Evolutionary conservation across 192 early-diverging fungal species (phyloP).

Genomic region (Haplosporangium gracile): DNA sequence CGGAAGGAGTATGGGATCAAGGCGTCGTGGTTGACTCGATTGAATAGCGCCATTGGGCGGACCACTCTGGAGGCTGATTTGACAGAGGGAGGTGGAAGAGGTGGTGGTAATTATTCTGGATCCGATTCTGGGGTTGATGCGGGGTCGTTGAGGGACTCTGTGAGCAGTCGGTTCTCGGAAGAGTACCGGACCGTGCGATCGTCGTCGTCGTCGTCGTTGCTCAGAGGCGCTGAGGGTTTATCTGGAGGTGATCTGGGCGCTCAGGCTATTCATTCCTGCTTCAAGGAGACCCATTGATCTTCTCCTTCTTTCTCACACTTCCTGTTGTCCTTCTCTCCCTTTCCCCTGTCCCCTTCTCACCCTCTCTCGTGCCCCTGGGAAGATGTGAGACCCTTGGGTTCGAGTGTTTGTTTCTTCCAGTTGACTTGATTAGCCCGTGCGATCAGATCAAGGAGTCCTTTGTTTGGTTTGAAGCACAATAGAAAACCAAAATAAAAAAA

Average conservation of each 20-base stretch:
- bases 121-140: background rate
- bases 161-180: background rate
- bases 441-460: background rate
- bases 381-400: background rate
- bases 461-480: background rate
- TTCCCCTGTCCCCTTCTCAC: background rate
- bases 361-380: background rate
- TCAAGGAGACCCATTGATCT: conserved; percentile 23
- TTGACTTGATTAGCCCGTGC: background rate
- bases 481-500: background rate
- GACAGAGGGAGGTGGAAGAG: background rate
- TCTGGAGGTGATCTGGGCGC: conserved; percentile 25
- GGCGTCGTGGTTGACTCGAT: conserved; percentile 32
- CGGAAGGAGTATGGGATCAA: conserved; percentile 39
- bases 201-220: background rate
- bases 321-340: background rate
- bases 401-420: background rate
- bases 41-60: conserved; percentile 32
- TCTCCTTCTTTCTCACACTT: background rate
- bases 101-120: background rate
- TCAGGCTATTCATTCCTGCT: conserved; percentile 17
- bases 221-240: background rate
- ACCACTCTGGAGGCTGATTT: background rate
- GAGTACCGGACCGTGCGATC: background rate
- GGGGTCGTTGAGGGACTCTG: background rate